Evolutionary conservation across 441 rosid genomes (phyloP), one percentile per base, ranked within the genome.

Genomic region (Aleurites moluccanus): DNA sequence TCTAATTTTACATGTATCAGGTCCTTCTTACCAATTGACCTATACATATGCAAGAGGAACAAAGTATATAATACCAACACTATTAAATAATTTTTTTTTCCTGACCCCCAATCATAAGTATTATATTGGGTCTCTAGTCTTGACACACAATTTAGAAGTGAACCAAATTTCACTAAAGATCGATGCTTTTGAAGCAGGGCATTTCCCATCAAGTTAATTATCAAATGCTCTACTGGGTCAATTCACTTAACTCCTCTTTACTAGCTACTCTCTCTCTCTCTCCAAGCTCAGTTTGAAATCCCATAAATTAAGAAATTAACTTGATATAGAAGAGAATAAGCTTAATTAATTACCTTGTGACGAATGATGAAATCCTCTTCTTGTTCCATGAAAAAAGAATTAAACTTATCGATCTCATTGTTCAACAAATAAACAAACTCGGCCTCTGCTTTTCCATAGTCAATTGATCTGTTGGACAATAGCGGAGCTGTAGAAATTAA

Each of bases 281-380:
- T 53, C n/a, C 2, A 15, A 69, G 3, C 4, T 10, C 27, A 30
- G 16, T 52, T 38, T 14, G 55, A 53, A 42, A 65, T n/a, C 2
- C 47, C 42, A 7, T 1, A 25, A 15, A 75, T 23, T 16, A 2
- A 5, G 18, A 35, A 47, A 52, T 9, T 5, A 35, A 33, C 5
- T 35, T 35, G 38, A 35, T 40, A 44, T 23, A 4, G 10, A 38
- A 30, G n/a, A 8, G 10, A 28, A 59, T 61, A 28, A 59, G 53
- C 0, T 35, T 2, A 18, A 50, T 3, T 2, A 33, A 20, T 50
- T 78, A 90, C 98, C 92, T 86, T 83, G 49, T 89, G 91, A 30
- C 82, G 83, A 80, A 90, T 92, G 75, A 94, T 83, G 87, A 89
- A 92, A 81, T 92, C 97, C 84, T 92, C 98, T 79, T 91, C 97